A percentile compares a stretch with the other conserved stretches of the same genome.
Evolutionary conservation across 2,329 filamentous ascomycete genomes (phyloP).

Genomic region (Monosporascus sp.): DNA sequence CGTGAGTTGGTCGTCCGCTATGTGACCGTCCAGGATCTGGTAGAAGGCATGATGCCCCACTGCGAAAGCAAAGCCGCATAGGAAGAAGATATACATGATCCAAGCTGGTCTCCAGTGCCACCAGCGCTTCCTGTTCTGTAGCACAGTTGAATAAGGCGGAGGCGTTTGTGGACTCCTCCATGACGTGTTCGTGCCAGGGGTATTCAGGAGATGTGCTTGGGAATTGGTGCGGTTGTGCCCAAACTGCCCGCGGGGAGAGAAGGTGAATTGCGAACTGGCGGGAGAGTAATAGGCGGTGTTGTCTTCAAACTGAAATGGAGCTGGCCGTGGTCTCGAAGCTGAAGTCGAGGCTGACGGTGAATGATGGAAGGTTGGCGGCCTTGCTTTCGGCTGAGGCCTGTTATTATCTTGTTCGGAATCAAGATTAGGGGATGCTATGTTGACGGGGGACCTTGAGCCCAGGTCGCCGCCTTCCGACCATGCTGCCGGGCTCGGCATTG

Average conservation of each 20-base stretch:
- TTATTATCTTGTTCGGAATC: background rate
- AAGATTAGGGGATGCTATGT: background rate
- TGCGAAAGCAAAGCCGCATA: constrained; percentile 32
- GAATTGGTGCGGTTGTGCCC: constrained; percentile 13
- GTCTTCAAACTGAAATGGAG: constrained; percentile 17
- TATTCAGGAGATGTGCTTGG: constrained; percentile 10
- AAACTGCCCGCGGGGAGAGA: constrained; percentile 9
- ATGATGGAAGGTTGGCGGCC: background rate
- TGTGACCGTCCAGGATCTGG: constrained; percentile 24
- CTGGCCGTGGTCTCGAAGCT: constrained; percentile 9
- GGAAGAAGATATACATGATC: constrained; percentile 32
- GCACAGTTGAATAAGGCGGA: constrained; percentile 10
- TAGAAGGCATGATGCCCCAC: constrained; percentile 35
- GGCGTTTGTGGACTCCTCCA: constrained; percentile 16
- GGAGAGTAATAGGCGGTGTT: constrained; percentile 5
- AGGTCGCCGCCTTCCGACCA: constrained; percentile 8
- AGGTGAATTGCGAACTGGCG: constrained; percentile 7
- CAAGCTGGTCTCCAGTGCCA: constrained; percentile 33
- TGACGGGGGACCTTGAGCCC: constrained; percentile 2
- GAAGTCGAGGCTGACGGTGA: constrained; percentile 1
- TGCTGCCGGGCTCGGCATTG: background rate
- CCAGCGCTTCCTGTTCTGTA: constrained; percentile 11
- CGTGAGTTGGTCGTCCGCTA: constrained; percentile 28
- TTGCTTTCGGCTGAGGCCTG: constrained; percentile 1
- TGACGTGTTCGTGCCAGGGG: constrained; percentile 6